Evolutionary conservation across 805 yeast genomes (phyloP), one percentile per base, ranked within the genome.

Genomic region (Wickerhamiella brachini): DNA sequence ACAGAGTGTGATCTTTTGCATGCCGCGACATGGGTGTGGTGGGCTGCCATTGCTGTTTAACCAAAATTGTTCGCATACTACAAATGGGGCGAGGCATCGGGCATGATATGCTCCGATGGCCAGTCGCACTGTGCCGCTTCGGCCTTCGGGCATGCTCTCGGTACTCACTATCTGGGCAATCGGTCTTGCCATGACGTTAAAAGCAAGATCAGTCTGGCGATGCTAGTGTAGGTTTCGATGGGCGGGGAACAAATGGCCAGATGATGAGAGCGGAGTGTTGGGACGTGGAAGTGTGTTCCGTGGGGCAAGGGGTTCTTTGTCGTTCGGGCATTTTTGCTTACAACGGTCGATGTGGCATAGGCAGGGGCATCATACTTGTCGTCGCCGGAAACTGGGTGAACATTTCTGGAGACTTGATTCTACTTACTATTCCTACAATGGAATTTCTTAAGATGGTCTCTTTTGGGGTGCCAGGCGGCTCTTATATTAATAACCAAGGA

Each of bases 11-110:
- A 58, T 39, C 41, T 56, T 57, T 38, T 57, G 59, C 38, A 53
- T 48, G 23, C 62, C 62, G 3, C 62, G 52, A 5, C 56, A 51
- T 2, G 62, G 62, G 37, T 49, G 57, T 7, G 60, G 59, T 3
- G 60, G 59, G 17, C 51, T 45, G 13, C 60, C 60, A 2, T 38
- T 29, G 24, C 52, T 52, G 47, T 52, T 55, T 26, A 57, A 46
- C 41, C 49, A 34, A 49, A 57, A 54, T 44, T 53, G 54, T 53
- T 57, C 60, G 44, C 59, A 54, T 1, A 46, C 52, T 12, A 56
- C 57, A 48, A 58, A 58, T 7, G 62, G 62, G 24, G 60, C 58
- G 42, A 58, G 53, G 44, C 56, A 51, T 15, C 58, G 18, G n/a
- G 41, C 41, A 37, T 37, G 41, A 13, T 37, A 37, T 5, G 41